Percentiles rank a stretch among this genome's conserved stretches.
Evolutionary conservation across 1,139 yeast genomes (phyloP).

Genomic region (Petasospora rhodanensis): DNA sequence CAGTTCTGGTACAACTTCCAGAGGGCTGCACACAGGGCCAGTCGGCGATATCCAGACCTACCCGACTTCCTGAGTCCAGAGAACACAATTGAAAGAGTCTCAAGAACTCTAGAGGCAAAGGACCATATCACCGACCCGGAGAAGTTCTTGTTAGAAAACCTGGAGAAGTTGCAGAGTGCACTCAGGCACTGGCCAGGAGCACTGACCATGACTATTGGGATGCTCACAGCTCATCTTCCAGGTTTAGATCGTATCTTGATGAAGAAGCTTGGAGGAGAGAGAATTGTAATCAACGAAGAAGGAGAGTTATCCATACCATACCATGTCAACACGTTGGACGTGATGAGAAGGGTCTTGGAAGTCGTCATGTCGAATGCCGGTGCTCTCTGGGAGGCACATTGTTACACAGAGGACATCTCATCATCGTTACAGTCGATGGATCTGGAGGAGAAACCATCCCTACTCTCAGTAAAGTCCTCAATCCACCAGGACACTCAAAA

Average conservation of each 20-base stretch:
- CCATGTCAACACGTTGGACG: slow-evolving; percentile 5
- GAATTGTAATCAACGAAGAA: slow-evolving; percentile 2
- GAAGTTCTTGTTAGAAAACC: background rate
- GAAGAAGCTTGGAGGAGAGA: background rate
- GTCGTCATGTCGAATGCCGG: slow-evolving; percentile 1
- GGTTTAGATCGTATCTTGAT: slow-evolving; percentile 5
- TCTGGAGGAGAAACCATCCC: background rate
- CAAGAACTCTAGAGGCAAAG: background rate
- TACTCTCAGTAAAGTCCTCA: background rate
- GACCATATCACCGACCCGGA: background rate
- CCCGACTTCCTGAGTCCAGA: slow-evolving; percentile 1
- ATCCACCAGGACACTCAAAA: background rate
- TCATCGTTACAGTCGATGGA: too few relatives aligned
- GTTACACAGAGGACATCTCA: too few relatives aligned
- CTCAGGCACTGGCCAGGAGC: slow-evolving; percentile 8
- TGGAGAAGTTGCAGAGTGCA: slow-evolving; percentile 3
- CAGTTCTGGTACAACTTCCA: slow-evolving; percentile 8
- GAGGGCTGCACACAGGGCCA: slow-evolving; percentile 1
- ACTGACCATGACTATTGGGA: slow-evolving; percentile 1
- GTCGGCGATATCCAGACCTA: slow-evolving; percentile 3
- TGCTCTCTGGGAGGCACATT: too few relatives aligned
- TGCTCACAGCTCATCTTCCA: slow-evolving; percentile 1
- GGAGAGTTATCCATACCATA: slow-evolving; percentile 3
- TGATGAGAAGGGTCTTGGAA: slow-evolving; percentile 6
- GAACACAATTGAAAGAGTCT: slow-evolving; percentile 1